phyloP scores from a whole-genome alignment of 106 monocot species.

The Triglochin maritima region DNA sequence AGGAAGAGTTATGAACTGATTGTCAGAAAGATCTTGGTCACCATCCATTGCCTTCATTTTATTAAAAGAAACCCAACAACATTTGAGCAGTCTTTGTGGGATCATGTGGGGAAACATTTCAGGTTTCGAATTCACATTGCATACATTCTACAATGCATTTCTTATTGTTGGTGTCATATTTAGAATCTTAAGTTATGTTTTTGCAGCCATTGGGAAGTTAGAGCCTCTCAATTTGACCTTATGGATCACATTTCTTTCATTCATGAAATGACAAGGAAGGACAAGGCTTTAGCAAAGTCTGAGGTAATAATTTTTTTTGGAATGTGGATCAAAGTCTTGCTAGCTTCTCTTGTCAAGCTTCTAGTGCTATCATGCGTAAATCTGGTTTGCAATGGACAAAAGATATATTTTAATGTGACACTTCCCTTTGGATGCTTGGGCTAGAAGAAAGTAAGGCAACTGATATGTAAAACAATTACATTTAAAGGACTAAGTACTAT shows the following conservation, averaged over 20 bases:
- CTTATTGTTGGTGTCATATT: neutral
- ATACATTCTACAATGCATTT: neutral
- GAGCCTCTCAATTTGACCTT: conserved; percentile 11
- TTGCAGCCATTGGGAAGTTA: conserved; percentile 19
- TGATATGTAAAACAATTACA: too few relatives aligned
- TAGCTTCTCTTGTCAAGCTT: neutral
- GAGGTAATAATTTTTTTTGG: conserved; percentile 6
- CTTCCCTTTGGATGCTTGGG: too few relatives aligned
- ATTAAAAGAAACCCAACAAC: conserved; percentile 15
- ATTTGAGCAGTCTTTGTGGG: conserved; percentile 23
- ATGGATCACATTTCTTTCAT: conserved; percentile 8
- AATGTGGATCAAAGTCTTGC: neutral
- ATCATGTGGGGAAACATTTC: conserved; percentile 16
- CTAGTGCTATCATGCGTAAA: too few relatives aligned
- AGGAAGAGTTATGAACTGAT: conserved; percentile 13
- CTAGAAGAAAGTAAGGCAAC: too few relatives aligned
- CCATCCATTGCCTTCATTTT: conserved; percentile 18
- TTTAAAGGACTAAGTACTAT: too few relatives aligned
- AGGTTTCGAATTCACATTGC: conserved; percentile 4
- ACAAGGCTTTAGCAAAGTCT: conserved; percentile 13
- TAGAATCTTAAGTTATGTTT: neutral
- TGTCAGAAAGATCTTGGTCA: conserved; percentile 19
- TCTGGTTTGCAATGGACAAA: too few relatives aligned
- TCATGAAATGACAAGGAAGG: conserved; percentile 2
- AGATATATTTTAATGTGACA: too few relatives aligned